Base-by-base conservation (phyloP, 495 filamentous ascomycete genomes). In the Penicillium taxi region DNA sequence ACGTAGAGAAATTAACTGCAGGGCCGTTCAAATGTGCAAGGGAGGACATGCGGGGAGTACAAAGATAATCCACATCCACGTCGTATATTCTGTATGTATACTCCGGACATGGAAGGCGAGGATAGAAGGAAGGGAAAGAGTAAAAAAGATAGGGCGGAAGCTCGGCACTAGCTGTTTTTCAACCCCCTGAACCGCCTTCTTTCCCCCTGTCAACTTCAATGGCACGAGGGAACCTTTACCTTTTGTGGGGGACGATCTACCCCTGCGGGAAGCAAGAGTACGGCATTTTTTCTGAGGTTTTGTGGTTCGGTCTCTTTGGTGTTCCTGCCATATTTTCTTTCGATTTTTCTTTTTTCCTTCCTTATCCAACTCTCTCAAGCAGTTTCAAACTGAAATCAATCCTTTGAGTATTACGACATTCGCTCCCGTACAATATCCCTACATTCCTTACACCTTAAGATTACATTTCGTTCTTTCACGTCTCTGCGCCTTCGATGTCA, bases 131-230 rank as follows among this genome's bases (percentile, higher is more conserved):
- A n/a, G n/a, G n/a, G n/a, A n/a, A n/a, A n/a, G n/a, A n/a, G n/a
- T n/a, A n/a, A n/a, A n/a, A n/a, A n/a, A n/a, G n/a, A n/a, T n/a
- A n/a, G n/a, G n/a, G n/a, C n/a, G n/a, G n/a, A n/a, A n/a, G n/a
- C 16, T 14, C 34, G 14, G 15, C 14, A 45, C 40, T 23, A 35
- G 41, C 28, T 37, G 18, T 15, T 43, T 24, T 35, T 40, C 29
- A 47, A 49, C 49, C 52, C 52, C 52, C 52, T 56, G 52, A 56
- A 53, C 52, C 45, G 42, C 19, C 49, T n/a, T n/a, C n/a, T n/a
- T n/a, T n/a, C n/a, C n/a, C 49, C 45, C 43, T 47, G 44, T 46
- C 46, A 51, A 34, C 21, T 23, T 51, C 47, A 48, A 45, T 25
- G 32, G 35, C 45, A 47, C 39, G 40, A 49, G 44, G 42, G 47